phyloP scores from a whole-genome alignment of 129 eudicot genomes.

The Heracleum sosnowskyi region DNA sequence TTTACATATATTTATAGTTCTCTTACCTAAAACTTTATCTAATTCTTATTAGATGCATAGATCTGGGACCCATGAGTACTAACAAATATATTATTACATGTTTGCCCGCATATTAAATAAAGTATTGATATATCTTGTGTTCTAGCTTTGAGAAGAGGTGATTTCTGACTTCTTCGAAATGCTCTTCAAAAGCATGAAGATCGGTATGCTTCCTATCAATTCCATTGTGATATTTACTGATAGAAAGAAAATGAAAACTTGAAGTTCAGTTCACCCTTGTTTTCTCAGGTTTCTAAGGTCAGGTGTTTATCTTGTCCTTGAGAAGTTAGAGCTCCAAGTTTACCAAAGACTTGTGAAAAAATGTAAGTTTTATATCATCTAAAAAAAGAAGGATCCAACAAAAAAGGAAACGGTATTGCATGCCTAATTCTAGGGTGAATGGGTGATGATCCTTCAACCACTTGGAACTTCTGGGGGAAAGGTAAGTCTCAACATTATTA shows the following conservation, averaged over 20 bases:
- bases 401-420: conserved; percentile 92
- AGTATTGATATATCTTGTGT: conserved; percentile 12
- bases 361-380: conserved; percentile 67
- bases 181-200: conserved; percentile 95
- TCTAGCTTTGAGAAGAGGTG: conserved; percentile 83
- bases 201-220: conserved; percentile 33
- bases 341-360: conserved; percentile 83
- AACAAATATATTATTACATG: not conserved
- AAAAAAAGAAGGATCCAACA: conserved; percentile 77
- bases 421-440: conserved; percentile 95
- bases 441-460: conserved; percentile 92
- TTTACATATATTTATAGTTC: not conserved
- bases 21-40: not conserved
- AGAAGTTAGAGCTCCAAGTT: conserved; percentile 96
- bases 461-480: conserved; percentile 66
- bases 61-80: not conserved
- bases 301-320: conserved; percentile 94
- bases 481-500: conserved; percentile 31
- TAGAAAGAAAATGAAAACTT: not conserved
- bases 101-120: not conserved
- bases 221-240: not conserved
- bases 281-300: conserved; percentile 75
- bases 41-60: not conserved
- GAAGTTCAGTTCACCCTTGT: not conserved
- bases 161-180: conserved; percentile 70